Percentiles rank a stretch among this genome's conserved stretches.
Evolutionary conservation across 352 stramenopile genomes (phyloP).

Genomic region (Phytophthora brassicae): DNA sequence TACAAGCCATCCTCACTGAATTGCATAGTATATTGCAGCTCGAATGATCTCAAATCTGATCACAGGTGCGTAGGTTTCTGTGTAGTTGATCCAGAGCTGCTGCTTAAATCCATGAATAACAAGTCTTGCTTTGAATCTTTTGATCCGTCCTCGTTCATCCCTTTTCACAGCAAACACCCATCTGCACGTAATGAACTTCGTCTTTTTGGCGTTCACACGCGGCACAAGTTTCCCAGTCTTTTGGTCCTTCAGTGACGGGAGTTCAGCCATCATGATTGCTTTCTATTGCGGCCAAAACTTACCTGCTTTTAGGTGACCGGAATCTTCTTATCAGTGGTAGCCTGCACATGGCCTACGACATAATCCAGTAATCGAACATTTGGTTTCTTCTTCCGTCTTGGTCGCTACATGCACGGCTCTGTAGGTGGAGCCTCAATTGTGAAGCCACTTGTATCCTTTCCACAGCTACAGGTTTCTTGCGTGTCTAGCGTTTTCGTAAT

Average conservation of each 20-base stretch:
- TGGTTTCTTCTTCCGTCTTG: too few relatives aligned
- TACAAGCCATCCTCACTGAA: background rate
- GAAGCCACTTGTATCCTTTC: too few relatives aligned
- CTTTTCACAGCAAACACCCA: conserved; percentile 22
- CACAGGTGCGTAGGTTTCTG: conserved; percentile 19
- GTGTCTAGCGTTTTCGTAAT: too few relatives aligned
- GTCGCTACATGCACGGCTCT: too few relatives aligned
- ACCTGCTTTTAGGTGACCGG: too few relatives aligned
- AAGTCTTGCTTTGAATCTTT: conserved; percentile 4
- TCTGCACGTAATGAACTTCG: conserved; percentile 4
- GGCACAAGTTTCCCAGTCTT: conserved; percentile 10
- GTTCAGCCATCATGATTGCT: conserved; percentile 1
- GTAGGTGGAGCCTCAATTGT: too few relatives aligned
- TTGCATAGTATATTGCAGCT: conserved; percentile 4
- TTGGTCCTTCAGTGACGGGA: conserved; percentile 1
- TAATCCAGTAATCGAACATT: too few relatives aligned
- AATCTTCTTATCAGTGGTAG: too few relatives aligned
- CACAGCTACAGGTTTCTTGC: too few relatives aligned
- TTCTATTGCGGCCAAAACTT: conserved; percentile 10
- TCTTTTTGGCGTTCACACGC: background rate
- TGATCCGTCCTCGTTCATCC: conserved; percentile 12
- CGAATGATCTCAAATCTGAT: conserved; percentile 23
- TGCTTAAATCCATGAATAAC: conserved; percentile 24
- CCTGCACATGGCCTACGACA: too few relatives aligned
- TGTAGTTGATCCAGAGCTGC: conserved; percentile 17